phyloP scores from a whole-genome alignment of 768 basidiomycete species.

The Paxillus ammoniavirescens region DNA sequence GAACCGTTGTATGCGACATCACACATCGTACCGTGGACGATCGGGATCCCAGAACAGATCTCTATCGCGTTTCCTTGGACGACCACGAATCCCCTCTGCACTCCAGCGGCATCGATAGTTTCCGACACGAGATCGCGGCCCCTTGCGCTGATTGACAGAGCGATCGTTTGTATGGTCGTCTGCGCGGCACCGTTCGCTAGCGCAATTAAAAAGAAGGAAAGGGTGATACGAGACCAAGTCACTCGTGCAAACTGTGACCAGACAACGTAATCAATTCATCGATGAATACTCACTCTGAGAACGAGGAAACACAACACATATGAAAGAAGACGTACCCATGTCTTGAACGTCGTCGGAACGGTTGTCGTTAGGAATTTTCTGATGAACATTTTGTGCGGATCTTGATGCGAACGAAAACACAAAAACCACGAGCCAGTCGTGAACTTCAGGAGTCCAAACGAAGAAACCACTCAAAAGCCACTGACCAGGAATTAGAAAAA shows the following conservation, averaged over 20 bases:
- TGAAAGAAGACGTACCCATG: conserved; percentile 13
- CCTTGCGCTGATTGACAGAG: conserved; percentile 36
- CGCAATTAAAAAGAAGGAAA: conserved; percentile 47
- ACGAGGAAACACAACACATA: not conserved
- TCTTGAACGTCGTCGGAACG: not conserved
- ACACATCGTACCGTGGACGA: conserved; percentile 23
- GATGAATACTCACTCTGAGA: not conserved
- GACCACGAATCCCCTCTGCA: conserved; percentile 22
- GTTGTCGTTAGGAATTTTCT: not conserved
- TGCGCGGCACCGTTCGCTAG: conserved; percentile 42
- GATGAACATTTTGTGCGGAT: not conserved
- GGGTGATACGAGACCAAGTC: conserved; percentile 49
- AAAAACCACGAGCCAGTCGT: conserved; percentile 15
- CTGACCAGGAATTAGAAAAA: not conserved
- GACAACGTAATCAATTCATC: not conserved
- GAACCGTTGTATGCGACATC: conserved; percentile 14
- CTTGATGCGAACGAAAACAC: not conserved
- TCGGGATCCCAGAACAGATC: conserved; percentile 42
- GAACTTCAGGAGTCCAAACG: not conserved
- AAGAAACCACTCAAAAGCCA: not conserved
- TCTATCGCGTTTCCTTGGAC: conserved; percentile 15
- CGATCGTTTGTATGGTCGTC: conserved; percentile 38
- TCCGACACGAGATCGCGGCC: conserved; percentile 33
- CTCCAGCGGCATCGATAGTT: conserved; percentile 30
- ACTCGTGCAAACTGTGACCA: conserved; percentile 43